Evolutionary conservation across 169 alveolate genomes (phyloP), one percentile per base, ranked within the genome.

Genomic region (Cryptosporidium bovis): DNA sequence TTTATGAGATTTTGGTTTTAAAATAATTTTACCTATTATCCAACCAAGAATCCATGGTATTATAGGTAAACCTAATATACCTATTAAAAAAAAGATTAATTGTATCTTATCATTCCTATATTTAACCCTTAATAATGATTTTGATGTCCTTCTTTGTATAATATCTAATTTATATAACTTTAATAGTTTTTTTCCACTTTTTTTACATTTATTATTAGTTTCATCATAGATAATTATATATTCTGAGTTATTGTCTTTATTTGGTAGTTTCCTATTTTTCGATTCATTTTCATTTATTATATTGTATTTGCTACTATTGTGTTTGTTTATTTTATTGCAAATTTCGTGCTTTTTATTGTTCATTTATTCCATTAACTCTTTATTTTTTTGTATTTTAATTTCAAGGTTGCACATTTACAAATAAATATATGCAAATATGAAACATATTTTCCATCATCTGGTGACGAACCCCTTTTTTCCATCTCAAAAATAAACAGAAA

Each of bases 1-100:
- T 60, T 64, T 77, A 77, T 77, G 71, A 10, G 65, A 27, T 60
- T 77, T 77, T 16, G 87, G 87, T 60, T 60, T 77, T 16, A 20
- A 8, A 7, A 51, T 24, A 4, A 60, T 77, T 20, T 40, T 62
- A 13, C 87, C 87, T 46, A 77, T 60, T 34, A 77, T 40, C 87
- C 87, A 77, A 36, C 77, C 40, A 46, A 77, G 31, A 13, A 58
- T 62, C 87, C 87, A 77, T 24, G 87, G 40, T n/a, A 77, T 62
- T 40, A 77, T 62, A 33, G 69, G 62, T 44, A 77, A 27, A 34
- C 87, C 87, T 44, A 77, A 77, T 2, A 77, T 18, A 29, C 87
- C 87, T 66, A 77, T 15, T 55, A 77, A 60, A 44, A 77, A 50
- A 56, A 77, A 77, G 2, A 62, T 36, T 44, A 77, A 65, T 16